Evolutionary conservation across 2,329 filamentous ascomycete genomes (phyloP).

Genomic region (Hymenoscyphus scutula): DNA sequence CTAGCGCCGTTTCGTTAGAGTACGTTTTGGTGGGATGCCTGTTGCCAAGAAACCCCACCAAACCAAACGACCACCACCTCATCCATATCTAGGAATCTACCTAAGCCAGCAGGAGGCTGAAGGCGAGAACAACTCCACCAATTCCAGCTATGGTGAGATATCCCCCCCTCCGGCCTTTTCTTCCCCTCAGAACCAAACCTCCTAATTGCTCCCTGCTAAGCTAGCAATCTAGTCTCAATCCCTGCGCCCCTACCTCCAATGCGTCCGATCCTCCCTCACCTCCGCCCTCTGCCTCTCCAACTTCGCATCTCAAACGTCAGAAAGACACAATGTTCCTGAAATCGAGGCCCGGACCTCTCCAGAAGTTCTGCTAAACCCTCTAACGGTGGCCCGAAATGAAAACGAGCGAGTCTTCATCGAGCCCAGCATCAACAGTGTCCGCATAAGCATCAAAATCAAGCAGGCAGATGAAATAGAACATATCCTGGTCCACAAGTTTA

Average conservation of each 20-base stretch:
- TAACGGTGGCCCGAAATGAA: conserved; percentile 91
- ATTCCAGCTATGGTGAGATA: conserved; percentile 25
- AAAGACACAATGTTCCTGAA: conserved; percentile 97
- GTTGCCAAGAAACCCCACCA: conserved; percentile 29
- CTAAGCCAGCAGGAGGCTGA: conserved; percentile 15
- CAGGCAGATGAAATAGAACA: conserved; percentile 99
- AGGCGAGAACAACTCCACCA: conserved; percentile 13
- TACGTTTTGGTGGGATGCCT: conserved; percentile 13
- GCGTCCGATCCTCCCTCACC: conserved; percentile 90
- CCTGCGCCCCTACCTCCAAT: conserved; percentile 92
- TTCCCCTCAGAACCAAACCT: neutral
- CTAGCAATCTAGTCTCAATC: conserved; percentile 74
- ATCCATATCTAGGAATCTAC: neutral
- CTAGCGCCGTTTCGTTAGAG: no score
- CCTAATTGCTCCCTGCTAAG: neutral
- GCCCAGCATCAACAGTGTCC: conserved; percentile 93
- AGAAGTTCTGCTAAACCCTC: conserved; percentile 87
- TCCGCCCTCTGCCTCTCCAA: conserved; percentile 92
- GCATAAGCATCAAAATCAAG: conserved; percentile 98
- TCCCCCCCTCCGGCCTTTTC: neutral
- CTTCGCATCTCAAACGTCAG: conserved; percentile 94
- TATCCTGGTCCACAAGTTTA: conserved; percentile 98
- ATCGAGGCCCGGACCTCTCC: conserved; percentile 91
- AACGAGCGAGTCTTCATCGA: conserved; percentile 96
- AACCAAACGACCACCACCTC: conserved; percentile 18